phyloP scores from a whole-genome alignment of 2,329 filamentous ascomycete genomes.

The Emmonsiellopsis sp. region DNA sequence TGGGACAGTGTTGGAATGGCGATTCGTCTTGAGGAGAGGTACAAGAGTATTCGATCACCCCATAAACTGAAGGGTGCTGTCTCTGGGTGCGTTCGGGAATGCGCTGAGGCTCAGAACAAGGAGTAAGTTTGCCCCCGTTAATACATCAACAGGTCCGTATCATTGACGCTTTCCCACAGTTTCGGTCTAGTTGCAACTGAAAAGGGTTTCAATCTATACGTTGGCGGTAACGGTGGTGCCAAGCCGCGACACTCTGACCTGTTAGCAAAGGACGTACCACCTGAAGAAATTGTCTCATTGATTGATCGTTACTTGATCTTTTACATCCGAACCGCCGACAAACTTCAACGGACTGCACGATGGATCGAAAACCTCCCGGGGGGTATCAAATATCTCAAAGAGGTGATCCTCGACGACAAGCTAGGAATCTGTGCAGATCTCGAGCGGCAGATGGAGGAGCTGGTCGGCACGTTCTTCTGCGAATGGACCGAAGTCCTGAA shows the following conservation, averaged over 20 bases:
- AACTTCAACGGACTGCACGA: constrained; percentile 75
- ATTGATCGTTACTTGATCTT: constrained; percentile 86
- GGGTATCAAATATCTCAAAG: constrained; percentile 70
- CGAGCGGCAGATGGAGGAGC: constrained; percentile 77
- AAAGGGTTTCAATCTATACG: constrained; percentile 88
- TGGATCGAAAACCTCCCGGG: constrained; percentile 81
- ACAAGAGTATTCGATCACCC: constrained; percentile 80
- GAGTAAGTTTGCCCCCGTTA: constrained; percentile 46
- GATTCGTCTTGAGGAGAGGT: constrained; percentile 75
- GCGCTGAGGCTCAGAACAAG: constrained; percentile 85
- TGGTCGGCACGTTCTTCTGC: constrained; percentile 78
- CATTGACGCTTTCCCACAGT: constrained; percentile 27
- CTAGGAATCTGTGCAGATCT: constrained; percentile 76
- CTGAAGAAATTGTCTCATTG: constrained; percentile 71
- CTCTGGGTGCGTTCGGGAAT: constrained; percentile 84
- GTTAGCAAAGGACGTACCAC: constrained; percentile 75
- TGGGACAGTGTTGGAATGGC: constrained; percentile 89
- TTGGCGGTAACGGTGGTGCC: constrained; percentile 80
- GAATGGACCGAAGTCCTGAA: constrained; percentile 82
- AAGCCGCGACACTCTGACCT: constrained; percentile 75
- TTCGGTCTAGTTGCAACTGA: constrained; percentile 88
- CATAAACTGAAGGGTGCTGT: constrained; percentile 91
- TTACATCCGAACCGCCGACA: constrained; percentile 88
- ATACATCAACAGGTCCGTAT: neutral
- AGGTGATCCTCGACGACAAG: constrained; percentile 76